phyloP scores from a whole-genome alignment of 2,329 filamentous ascomycete species.

The Phialocephala subalpina region DNA sequence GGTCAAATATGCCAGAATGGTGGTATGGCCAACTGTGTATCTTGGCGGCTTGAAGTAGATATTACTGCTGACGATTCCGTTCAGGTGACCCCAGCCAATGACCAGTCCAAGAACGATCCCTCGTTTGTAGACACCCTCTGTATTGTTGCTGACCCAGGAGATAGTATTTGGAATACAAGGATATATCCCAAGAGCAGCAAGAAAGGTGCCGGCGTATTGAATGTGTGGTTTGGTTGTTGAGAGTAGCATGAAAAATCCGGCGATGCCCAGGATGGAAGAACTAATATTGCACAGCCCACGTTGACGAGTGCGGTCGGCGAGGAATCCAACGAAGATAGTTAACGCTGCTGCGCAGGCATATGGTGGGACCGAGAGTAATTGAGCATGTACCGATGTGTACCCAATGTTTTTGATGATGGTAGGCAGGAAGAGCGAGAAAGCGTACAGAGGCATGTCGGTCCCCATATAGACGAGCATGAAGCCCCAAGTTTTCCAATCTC shows the following conservation, averaged over 20 bases:
- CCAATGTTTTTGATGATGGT: constrained; percentile 72
- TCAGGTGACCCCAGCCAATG: constrained; percentile 91
- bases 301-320: constrained; percentile 75
- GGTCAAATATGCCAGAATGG: constrained; percentile 76
- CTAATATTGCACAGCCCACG: constrained; percentile 82
- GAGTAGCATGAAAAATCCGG: constrained; percentile 81
- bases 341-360: constrained; percentile 75
- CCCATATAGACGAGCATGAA: constrained; percentile 82
- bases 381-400: constrained; percentile 64
- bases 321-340: constrained; percentile 73
- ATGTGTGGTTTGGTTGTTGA: constrained; percentile 67
- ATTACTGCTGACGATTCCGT: constrained; percentile 67
- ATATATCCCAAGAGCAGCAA: constrained; percentile 88
- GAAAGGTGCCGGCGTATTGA: constrained; percentile 83
- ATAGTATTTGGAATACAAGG: constrained; percentile 87
- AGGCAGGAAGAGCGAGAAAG: constrained; percentile 79
- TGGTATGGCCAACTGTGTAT: constrained; percentile 76
- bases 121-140: constrained; percentile 88
- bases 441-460: constrained; percentile 73
- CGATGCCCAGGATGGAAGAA: constrained; percentile 75
- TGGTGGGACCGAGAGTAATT: constrained; percentile 76
- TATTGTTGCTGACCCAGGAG: constrained; percentile 86
- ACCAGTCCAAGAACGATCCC: constrained; percentile 86
- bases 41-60: constrained; percentile 66
- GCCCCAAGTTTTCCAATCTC: constrained; percentile 83